Conservation (phyloP, 2,329 filamentous ascomycete species). For the Fonsecaea erecta region DNA sequence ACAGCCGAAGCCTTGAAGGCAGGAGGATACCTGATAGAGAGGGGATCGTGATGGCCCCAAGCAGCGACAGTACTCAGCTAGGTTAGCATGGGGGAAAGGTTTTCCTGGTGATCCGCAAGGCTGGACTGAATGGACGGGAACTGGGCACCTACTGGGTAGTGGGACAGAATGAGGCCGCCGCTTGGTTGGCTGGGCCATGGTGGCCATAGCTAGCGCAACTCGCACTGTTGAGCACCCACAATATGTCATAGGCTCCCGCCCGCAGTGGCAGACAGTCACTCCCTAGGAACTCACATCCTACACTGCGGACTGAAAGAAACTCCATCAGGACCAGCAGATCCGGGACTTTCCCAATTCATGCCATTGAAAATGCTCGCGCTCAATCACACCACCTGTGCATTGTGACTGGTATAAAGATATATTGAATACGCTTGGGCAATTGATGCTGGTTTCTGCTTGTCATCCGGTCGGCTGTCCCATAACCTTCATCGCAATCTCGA, state of each 20-base stretch:
- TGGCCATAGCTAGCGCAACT: not conserved
- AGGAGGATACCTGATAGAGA: not conserved
- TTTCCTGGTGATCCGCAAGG: not conserved
- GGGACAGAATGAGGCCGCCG: not conserved
- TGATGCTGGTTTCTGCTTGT: not conserved
- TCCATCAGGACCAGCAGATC: conserved; percentile 1
- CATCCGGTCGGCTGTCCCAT: not conserved
- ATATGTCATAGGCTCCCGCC: too few species aligned
- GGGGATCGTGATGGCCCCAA: not conserved
- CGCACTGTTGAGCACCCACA: not conserved
- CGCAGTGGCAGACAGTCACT: not conserved
- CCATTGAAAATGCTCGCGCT: not conserved
- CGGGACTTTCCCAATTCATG: not conserved
- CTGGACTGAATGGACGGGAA: conserved; percentile 1
- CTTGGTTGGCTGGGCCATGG: not conserved
- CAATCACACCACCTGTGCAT: conserved; percentile 1
- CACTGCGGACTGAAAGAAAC: conserved; percentile 4
- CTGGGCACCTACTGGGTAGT: not conserved
- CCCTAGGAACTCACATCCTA: not conserved
- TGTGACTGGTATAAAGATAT: not conserved
- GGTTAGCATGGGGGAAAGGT: not conserved
- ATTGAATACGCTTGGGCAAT: not conserved
- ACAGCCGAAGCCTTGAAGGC: conserved; percentile 36
- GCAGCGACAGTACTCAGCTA: not conserved
- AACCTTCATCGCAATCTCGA: not conserved